Evolutionary conservation across 2,329 filamentous ascomycete species (phyloP), one percentile per base, ranked within the genome.

Genomic region (Alternaria viburni): DNA sequence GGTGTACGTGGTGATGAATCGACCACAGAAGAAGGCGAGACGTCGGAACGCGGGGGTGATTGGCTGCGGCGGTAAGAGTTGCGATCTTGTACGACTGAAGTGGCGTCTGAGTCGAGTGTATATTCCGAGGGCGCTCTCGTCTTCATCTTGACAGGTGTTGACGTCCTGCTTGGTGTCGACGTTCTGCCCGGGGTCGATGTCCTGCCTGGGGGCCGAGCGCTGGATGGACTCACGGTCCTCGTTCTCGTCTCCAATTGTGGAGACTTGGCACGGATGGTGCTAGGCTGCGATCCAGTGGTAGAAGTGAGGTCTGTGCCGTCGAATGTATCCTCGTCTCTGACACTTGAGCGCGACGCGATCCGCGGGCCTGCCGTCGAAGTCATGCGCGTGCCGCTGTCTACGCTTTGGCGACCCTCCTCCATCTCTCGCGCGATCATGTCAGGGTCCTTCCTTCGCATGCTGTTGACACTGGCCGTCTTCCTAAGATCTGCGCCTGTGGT

Each of bases 1-100:
- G 83, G 83, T 10, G 83, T 85, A 21, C 77, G 79, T 5, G 83
- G 82, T 13, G 82, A 83, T 0, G 83, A 84, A 59, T 83, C 81
- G 8, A 80, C 77, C 5, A 76, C 71, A 13, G 81, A 81, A 7
- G 78, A 72, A 13, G 81, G 81, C 11, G 80, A 82, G 23, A 74
- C 75, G 30, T 81, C 81, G 19, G 78, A 77, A 26, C 75, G 72
- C 6, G 77, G 72, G 43, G 77, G 77, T 19, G 78, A 77, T 7
- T 72, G 69, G 41, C 65, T 55, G 56, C 73, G 70, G 44, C 69
- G 61, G 44, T 66, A 62, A 41, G 68, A 51, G 47, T 65, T 64
- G 47, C 77, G 80, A 15, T 83, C 80, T 41, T 80, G 81, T 71
- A 68, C 82, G 65, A 84, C 76, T 0, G 83, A 83, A 7, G 83